These are phyloP conservation scores for Trichomonas tenax DNA, from an alignment of 208 protist species.

Conservation along the genomic window DNA sequence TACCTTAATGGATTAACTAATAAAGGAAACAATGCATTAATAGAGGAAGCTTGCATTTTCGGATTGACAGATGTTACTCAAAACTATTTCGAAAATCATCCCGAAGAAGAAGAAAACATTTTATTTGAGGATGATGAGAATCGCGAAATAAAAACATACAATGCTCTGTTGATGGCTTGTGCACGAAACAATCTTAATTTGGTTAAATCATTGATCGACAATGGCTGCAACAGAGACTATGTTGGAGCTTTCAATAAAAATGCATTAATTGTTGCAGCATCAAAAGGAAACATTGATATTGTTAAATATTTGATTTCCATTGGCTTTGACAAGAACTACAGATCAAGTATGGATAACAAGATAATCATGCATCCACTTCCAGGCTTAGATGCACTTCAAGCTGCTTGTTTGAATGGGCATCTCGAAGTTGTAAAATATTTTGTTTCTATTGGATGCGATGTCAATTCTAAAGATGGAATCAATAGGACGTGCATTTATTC, in stretches of 20 bases:
- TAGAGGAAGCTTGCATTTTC: too few species aligned
- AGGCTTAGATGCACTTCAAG: background rate
- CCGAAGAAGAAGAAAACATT: too few species aligned
- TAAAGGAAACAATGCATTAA: too few species aligned
- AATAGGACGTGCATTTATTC: background rate
- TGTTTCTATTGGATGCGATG: background rate
- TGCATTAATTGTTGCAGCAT: background rate
- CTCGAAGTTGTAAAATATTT: background rate
- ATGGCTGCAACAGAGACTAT: background rate
- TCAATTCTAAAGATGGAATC: background rate
- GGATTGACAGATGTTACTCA: too few species aligned
- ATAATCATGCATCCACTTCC: too few species aligned
- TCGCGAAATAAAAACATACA: too few species aligned
- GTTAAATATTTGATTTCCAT: background rate
- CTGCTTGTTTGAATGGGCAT: background rate
- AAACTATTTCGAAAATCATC: too few species aligned
- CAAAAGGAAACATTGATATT: background rate
- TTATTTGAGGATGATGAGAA: too few species aligned
- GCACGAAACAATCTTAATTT: background rate
- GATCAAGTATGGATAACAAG: background rate
- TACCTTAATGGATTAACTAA: too few species aligned
- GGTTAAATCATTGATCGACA: background rate
- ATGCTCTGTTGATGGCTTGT: background rate
- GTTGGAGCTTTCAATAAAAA: background rate
- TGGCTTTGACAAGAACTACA: background rate